phyloP scores from a whole-genome alignment of 75 land plant species.

The Selaginella moellendorffii region DNA sequence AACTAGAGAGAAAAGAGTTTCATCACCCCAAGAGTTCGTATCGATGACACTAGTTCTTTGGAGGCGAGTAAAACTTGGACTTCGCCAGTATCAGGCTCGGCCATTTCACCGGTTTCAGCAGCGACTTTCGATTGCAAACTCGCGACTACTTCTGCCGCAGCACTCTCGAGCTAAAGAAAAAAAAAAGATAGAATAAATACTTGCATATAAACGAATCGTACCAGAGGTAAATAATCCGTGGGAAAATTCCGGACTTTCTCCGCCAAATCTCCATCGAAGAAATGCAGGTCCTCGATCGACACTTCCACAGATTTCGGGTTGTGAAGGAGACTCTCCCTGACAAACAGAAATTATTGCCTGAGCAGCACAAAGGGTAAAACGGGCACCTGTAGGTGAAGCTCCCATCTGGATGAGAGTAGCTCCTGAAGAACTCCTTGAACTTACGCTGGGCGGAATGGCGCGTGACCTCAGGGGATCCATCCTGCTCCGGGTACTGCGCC shows the following conservation, averaged over 20 bases:
- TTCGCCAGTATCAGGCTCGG: slow-evolving; percentile 77
- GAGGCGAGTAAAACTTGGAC: slow-evolving; percentile 79
- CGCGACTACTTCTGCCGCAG: slow-evolving; percentile 69
- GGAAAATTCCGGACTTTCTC: slow-evolving; percentile 54
- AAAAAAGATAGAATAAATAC: background rate
- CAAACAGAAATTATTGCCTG: background rate
- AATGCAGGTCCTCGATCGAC: slow-evolving; percentile 64
- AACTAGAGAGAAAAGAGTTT: background rate
- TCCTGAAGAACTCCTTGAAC: slow-evolving; percentile 87
- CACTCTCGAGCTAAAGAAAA: slow-evolving; percentile 60
- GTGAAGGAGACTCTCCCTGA: slow-evolving; percentile 69
- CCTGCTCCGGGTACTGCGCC: slow-evolving; percentile 44
- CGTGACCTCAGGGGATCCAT: slow-evolving; percentile 28
- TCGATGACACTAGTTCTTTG: slow-evolving; percentile 62
- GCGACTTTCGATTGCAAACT: slow-evolving; percentile 59
- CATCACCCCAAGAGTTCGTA: slow-evolving; percentile 71
- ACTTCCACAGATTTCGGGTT: slow-evolving; percentile 49
- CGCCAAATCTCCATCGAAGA: slow-evolving; percentile 55
- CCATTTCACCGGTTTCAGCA: slow-evolving; percentile 77
- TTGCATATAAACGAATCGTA: slow-evolving; percentile 10
- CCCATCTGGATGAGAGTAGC: slow-evolving; percentile 43
- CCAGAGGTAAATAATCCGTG: slow-evolving; percentile 82
- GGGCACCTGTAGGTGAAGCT: slow-evolving; percentile 75
- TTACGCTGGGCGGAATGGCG: slow-evolving; percentile 69
- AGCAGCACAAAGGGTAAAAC: no score